Evolutionary conservation across 371 early-diverging fungal genomes (phyloP).

Genomic region (Catenaria anguillulae): DNA sequence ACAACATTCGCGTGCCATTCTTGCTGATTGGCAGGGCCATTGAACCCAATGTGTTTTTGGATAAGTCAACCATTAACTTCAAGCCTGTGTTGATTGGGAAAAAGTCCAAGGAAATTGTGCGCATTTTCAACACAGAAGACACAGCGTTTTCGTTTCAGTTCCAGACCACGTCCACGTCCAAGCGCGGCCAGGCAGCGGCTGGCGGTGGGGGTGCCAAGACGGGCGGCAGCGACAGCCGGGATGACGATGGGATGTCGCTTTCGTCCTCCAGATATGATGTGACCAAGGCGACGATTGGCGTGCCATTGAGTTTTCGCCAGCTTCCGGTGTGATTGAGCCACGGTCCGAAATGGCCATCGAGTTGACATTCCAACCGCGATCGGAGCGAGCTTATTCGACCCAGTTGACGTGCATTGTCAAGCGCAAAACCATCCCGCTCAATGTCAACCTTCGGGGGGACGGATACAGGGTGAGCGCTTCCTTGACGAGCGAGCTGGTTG

Average conservation of each 20-base stretch:
- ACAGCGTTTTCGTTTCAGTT: slow-evolving; percentile 30
- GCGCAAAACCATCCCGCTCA: slow-evolving; percentile 31
- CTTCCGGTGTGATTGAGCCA: slow-evolving; percentile 22
- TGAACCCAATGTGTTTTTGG: slow-evolving; percentile 34
- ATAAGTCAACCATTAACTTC: slow-evolving; percentile 29
- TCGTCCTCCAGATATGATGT: no score
- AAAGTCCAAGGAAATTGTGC: slow-evolving; percentile 26
- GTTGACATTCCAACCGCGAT: slow-evolving; percentile 25
- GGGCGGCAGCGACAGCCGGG: slow-evolving; percentile 9
- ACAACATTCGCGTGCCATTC: slow-evolving; percentile 27
- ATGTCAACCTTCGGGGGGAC: slow-evolving; percentile 36
- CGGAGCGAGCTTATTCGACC: slow-evolving; percentile 31
- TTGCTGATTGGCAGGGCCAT: slow-evolving; percentile 29
- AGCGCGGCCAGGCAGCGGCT: no score
- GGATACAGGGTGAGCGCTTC: slow-evolving; percentile 34
- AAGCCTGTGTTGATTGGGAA: slow-evolving; percentile 34
- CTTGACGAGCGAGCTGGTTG: slow-evolving; percentile 22
- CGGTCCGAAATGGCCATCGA: slow-evolving; percentile 27
- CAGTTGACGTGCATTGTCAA: slow-evolving; percentile 30
- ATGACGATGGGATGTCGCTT: no score
- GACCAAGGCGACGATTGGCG: background rate
- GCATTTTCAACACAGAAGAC: slow-evolving; percentile 28
- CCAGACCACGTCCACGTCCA: slow-evolving; percentile 25
- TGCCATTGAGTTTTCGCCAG: slow-evolving; percentile 25
- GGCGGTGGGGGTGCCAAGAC: no score